Evolutionary conservation across 108 stramenopile species (phyloP), one percentile per base, ranked within the genome.

Genomic region (Schizochytrium sp.): DNA sequence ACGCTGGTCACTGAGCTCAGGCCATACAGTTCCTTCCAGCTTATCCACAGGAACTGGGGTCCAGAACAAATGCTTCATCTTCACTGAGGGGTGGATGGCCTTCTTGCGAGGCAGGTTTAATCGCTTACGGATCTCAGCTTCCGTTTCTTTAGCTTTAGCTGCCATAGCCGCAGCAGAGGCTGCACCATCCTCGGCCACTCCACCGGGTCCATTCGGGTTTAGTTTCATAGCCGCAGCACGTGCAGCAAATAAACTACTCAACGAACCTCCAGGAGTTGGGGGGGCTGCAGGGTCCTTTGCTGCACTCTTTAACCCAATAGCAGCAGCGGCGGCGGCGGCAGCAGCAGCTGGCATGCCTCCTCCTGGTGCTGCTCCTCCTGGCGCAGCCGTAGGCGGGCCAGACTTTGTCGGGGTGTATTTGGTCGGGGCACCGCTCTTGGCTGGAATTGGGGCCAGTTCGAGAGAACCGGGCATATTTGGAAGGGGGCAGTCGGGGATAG

Each of bases 1-100:
- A 38, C 53, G 47, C 53, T 83, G 76, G 47, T 83, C 76, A 40
- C 76, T 83, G 28, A 83, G 76, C 76, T 83, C 76, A 1, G 76
- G 76, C 76, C 76, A 83, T 10, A 83, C 53, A 40, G 76, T 83
- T 47, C 76, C 76, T 40, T 83, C 76, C 28, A 83, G 76, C 28
- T 83, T 83, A 8, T 83, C 76, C 47, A 83, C 28, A n/a, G 76
- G 76, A 1, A 83, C 76, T 8, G 76, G 47, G 50, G 76, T 83
- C 76, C 76, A 83, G 76, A 55, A 83, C 19, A 83, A 55, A 53
- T 83, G 76, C 3, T 55, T 49, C 76, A 83, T 83, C 76, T 83
- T 83, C 50, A 83, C 53, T 10, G 76, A 38, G n/a, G 76, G 76
- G 15, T 83, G 50, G 15, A 83, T 55, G 53, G 76, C 76, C 76